Percentiles rank a stretch among this genome's conserved stretches.
These are phyloP conservation scores for Teunomyces barrocoloradensis DNA, from an alignment of 805 yeast genomes.

Conservation along the genomic window DNA sequence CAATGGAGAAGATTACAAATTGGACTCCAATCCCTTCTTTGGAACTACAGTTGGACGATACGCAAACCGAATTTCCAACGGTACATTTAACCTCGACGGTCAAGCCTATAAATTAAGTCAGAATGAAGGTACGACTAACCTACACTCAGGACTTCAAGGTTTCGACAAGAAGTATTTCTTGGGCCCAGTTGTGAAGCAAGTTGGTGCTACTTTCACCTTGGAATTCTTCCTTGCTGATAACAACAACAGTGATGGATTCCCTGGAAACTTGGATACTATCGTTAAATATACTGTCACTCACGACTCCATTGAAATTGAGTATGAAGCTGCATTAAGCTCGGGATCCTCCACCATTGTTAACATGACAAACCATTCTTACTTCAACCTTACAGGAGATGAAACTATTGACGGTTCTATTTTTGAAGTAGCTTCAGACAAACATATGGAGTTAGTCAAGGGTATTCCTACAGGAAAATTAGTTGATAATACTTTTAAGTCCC, in stretches of 20 bases:
- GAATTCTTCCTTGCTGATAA: constrained; percentile 43
- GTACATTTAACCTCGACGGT: constrained; percentile 41
- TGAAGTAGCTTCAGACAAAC: constrained; percentile 35
- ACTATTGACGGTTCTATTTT: constrained; percentile 32
- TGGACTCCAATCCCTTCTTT: constrained; percentile 46
- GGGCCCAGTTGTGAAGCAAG: constrained; percentile 50
- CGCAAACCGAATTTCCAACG: constrained; percentile 57
- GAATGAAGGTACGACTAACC: constrained; percentile 40
- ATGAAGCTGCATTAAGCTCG: constrained; percentile 35
- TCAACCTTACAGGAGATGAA: constrained; percentile 40
- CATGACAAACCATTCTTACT: constrained; percentile 64
- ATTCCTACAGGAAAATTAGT: constrained; percentile 47
- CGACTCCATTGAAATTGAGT: constrained; percentile 47
- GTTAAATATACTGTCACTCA: constrained; percentile 46
- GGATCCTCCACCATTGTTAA: constrained; percentile 49
- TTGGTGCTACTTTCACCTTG: constrained; percentile 28
- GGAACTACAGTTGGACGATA: constrained; percentile 67
- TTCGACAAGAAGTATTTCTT: constrained; percentile 49
- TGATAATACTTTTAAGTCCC: constrained; percentile 20
- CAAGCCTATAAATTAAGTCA: constrained; percentile 37
- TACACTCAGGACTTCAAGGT: constrained; percentile 57
- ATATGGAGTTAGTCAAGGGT: constrained; percentile 42
- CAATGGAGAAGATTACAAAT: constrained; percentile 26
- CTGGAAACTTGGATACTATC: constrained; percentile 49
- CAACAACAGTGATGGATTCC: constrained; percentile 56